A percentile compares a stretch with the other conserved stretches of the same genome.
phyloP scores from a whole-genome alignment of 2,329 filamentous ascomycete species.

The Boeremia lycopersici region DNA sequence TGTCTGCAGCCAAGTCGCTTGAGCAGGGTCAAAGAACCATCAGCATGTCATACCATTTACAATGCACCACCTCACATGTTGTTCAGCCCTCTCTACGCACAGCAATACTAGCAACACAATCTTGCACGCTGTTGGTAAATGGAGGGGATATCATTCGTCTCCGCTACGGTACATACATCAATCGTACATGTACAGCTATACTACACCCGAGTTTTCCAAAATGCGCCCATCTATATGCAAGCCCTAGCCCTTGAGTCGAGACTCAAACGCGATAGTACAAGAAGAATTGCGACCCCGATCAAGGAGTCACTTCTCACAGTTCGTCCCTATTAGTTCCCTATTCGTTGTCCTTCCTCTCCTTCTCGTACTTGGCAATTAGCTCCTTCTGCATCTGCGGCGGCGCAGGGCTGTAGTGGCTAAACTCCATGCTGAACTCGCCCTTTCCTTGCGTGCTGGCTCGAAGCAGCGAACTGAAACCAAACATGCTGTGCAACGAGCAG shows the following conservation, averaged over 20 bases:
- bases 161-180: conserved; percentile 9
- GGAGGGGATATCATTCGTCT: conserved; percentile 25
- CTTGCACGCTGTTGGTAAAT: not conserved
- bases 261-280: not conserved
- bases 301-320: not conserved
- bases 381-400: conserved; percentile 87
- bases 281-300: conserved; percentile 1
- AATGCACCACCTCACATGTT: not conserved
- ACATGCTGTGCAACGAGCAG: conserved; percentile 96
- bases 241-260: conserved; percentile 7
- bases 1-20: not conserved
- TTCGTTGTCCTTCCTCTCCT: conserved; percentile 69
- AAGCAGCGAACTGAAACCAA: conserved; percentile 91
- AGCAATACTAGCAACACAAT: not conserved
- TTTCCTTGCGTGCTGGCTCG: conserved; percentile 96
- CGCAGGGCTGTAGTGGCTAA: conserved; percentile 90
- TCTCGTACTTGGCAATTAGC: conserved; percentile 70
- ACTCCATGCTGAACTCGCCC: conserved; percentile 99
- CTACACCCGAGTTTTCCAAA: conserved; percentile 16
- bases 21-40: not conserved
- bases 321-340: conserved; percentile 50
- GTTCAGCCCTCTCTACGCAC: not conserved
- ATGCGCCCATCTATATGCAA: conserved; percentile 32
- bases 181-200: conserved; percentile 28
- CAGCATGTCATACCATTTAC: not conserved